A percentile compares a stretch with the other conserved stretches of the same genome.
These are phyloP conservation scores for Pythium pyrilobum DNA, from an alignment of 352 stramenopile genomes.

Conservation along the genomic window DNA sequence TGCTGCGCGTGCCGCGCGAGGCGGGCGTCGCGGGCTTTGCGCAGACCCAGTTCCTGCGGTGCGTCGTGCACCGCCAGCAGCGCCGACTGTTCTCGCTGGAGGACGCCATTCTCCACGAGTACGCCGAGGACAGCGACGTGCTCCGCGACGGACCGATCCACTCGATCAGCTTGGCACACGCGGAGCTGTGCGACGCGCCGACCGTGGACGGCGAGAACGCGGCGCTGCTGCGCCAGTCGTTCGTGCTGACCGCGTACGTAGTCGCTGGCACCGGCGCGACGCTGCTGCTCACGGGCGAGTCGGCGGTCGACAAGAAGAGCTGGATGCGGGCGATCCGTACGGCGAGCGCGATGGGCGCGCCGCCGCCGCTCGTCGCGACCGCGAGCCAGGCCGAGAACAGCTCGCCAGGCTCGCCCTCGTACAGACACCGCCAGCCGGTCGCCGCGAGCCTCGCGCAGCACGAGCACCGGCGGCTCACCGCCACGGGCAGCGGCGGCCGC, in stretches of 20 bases:
- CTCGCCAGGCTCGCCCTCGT: slow-evolving; percentile 5
- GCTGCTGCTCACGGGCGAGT: slow-evolving; percentile 37
- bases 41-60: slow-evolving; percentile 13
- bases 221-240: slow-evolving; percentile 31
- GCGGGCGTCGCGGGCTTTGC: background rate
- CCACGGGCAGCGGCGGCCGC: background rate
- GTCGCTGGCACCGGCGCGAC: slow-evolving; percentile 4
- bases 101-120: slow-evolving; percentile 3
- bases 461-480: slow-evolving; percentile 1
- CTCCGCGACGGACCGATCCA: background rate
- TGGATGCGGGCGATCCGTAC: slow-evolving; percentile 36
- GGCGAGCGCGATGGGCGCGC: slow-evolving; percentile 8
- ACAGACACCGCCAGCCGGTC: slow-evolving; percentile 8
- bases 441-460: slow-evolving; percentile 7
- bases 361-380: slow-evolving; percentile 1
- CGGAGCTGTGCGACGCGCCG: slow-evolving; percentile 2
- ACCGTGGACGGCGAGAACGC: slow-evolving; percentile 9
- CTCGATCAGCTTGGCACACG: background rate
- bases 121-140: background rate
- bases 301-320: slow-evolving; percentile 33
- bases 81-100: slow-evolving; percentile 6
- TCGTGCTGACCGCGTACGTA: slow-evolving; percentile 19
- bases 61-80: slow-evolving; percentile 3
- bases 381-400: slow-evolving; percentile 12
- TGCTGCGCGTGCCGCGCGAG: background rate